Base-by-base conservation (phyloP, 177 flowering plant genomes). In the Telopea speciosissima region DNA sequence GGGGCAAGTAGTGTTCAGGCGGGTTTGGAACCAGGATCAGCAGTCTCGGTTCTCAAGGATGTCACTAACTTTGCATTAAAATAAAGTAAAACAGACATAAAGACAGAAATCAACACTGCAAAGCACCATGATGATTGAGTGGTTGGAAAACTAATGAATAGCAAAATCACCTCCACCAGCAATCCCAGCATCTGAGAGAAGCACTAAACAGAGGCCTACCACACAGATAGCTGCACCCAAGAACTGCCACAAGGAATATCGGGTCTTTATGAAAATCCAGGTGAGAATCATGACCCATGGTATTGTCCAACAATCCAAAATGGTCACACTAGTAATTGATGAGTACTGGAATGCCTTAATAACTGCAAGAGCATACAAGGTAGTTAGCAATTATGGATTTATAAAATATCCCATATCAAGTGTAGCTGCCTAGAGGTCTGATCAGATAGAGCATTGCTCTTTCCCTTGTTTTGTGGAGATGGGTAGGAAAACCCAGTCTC, bases 231-330 rank as follows among this genome's bases (percentile, higher is more conserved):
- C 95, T 26, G 88, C 88, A 12, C 97, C 93, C 22, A 82, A 22
- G 62, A 84, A 77, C 76, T 91, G 97, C 82, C 86, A 77, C 12
- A 84, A 21, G 28, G 92, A 82, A 79, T 91, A 90, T 68, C 87
- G 71, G 12, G 98, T 84, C 72, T 88, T 88, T 5, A 90, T 67
- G 78, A 86, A 79, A 44, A 89, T 23, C 86, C 89, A 82, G 4
- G 98, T 93, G 44, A 93, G 83, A 68, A 89, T 61, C 52, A 93
- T 86, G 52, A 77, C 92, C 98, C 97, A 90, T 40, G 86, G 81
- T 67, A 87, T 76, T 11, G 97, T 91, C 77, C 81, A 91, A 60
- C 97, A 93, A 75, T 93, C 97, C 81, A 93, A 74, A 67, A 93
- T 66, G 0, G 91, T 85, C 76, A 89, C 93, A 72, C 97, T 93